Evolutionary conservation across 352 stramenopile genomes (phyloP).

Genomic region (Phytophthora fragariaefolia): DNA sequence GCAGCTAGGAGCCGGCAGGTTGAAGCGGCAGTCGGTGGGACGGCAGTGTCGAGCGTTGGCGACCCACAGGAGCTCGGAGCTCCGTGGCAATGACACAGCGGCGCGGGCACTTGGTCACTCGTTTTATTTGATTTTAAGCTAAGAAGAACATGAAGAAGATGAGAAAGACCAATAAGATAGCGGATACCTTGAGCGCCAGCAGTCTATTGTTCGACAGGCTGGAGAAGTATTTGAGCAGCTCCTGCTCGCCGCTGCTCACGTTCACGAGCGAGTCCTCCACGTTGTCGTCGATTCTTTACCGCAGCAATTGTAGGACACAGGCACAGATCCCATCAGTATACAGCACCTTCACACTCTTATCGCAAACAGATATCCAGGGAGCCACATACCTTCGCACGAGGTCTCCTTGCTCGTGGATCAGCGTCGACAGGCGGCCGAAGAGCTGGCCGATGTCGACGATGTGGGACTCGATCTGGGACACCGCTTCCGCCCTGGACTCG

Average conservation of each 20-base stretch:
- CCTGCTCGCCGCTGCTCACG: constrained; percentile 77
- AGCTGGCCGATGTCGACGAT: constrained; percentile 88
- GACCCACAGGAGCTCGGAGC: no score
- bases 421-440: constrained; percentile 78
- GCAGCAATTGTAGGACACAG: constrained; percentile 1
- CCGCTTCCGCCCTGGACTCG: constrained; percentile 72
- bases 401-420: constrained; percentile 87
- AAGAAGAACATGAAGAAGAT: constrained; percentile 92
- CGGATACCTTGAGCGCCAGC: constrained; percentile 84
- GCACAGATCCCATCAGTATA: not conserved
- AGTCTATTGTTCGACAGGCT: constrained; percentile 89
- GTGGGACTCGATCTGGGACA: constrained; percentile 88
- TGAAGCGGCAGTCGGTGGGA: constrained; percentile 5
- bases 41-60: no score
- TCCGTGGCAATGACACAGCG: no score
- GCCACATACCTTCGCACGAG: constrained; percentile 78
- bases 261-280: constrained; percentile 83
- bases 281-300: constrained; percentile 82
- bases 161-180: constrained; percentile 89
- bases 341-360: not conserved
- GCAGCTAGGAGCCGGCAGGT: constrained; percentile 5
- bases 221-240: constrained; percentile 87
- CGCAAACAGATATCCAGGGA: no score
- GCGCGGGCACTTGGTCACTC: constrained; percentile 23
- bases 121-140: constrained; percentile 61